Conservation (phyloP, 2,329 filamentous ascomycete genomes). For the Corinectria fuckeliana region DNA sequence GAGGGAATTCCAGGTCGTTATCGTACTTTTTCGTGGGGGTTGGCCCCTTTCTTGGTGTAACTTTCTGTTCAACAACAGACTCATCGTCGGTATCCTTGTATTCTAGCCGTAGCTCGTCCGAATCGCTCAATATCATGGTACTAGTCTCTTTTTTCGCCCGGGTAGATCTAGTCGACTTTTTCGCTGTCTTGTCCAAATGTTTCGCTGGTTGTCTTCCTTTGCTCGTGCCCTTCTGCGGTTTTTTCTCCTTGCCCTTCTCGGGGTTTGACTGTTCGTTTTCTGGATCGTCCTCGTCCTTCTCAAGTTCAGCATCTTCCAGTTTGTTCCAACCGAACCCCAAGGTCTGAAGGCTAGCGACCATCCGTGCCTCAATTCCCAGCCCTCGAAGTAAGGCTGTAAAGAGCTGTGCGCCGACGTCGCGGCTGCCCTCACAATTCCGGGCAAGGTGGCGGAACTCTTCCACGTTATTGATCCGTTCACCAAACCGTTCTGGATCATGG, state of each 20-base stretch:
- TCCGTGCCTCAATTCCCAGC: conserved; percentile 79
- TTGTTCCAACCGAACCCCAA: conserved; percentile 92
- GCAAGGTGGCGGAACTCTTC: conserved; percentile 74
- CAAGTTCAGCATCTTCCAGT: conserved; percentile 73
- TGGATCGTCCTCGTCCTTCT: conserved; percentile 46
- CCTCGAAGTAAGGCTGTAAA: conserved; percentile 86
- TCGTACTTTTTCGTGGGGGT: conserved; percentile 64
- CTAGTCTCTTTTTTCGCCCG: conserved; percentile 13
- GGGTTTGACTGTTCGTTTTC: background rate
- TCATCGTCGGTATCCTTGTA: conserved; percentile 62
- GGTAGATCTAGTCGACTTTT: conserved; percentile 20
- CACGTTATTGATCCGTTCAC: conserved; percentile 74
- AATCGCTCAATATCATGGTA: conserved; percentile 43
- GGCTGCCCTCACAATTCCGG: conserved; percentile 75
- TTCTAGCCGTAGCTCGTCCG: conserved; percentile 52
- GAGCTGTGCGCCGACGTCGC: conserved; percentile 86
- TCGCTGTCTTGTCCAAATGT: conserved; percentile 26
- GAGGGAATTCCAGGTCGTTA: conserved; percentile 79
- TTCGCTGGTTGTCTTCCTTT: background rate
- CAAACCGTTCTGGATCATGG: conserved; percentile 69
- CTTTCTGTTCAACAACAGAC: conserved; percentile 62
- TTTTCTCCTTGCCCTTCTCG: conserved; percentile 20
- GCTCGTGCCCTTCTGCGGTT: background rate
- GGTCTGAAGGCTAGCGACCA: conserved; percentile 86
- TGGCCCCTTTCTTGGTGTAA: conserved; percentile 48